Conservation (phyloP, 768 basidiomycete genomes). For the Tulasnella sp. region DNA sequence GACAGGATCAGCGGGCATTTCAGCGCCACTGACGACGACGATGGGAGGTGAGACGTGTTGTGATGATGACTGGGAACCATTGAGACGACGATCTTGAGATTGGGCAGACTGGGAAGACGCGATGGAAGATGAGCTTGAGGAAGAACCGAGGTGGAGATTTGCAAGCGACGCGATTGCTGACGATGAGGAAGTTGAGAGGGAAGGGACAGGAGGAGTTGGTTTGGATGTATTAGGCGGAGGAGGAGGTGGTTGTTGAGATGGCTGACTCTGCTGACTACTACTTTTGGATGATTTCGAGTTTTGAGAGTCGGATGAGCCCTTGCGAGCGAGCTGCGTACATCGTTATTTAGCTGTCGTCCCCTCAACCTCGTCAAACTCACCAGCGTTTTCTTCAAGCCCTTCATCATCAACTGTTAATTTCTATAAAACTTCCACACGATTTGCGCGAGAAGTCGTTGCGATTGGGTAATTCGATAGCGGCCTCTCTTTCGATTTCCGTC, state of each 20-base stretch:
- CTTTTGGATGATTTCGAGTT: constrained; percentile 22
- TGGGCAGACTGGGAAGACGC: not conserved
- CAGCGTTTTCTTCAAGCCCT: constrained; percentile 72
- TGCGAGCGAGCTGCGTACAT: not conserved
- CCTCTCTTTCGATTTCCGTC: no score
- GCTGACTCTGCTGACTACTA: constrained; percentile 26
- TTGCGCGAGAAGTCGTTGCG: no score
- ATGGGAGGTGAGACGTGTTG: constrained; percentile 68
- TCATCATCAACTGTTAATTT: constrained; percentile 44
- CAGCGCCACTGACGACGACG: constrained; percentile 54
- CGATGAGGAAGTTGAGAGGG: constrained; percentile 19
- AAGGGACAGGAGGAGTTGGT: constrained; percentile 36
- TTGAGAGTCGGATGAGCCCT: not conserved
- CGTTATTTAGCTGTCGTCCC: not conserved
- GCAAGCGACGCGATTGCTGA: constrained; percentile 27
- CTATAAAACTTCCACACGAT: no score
- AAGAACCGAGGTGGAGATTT: constrained; percentile 30
- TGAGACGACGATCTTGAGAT: not conserved
- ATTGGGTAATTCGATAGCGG: no score
- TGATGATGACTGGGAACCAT: constrained; percentile 1
- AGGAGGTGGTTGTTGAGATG: constrained; percentile 35
- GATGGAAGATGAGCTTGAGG: constrained; percentile 31
- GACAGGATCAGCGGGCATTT: constrained; percentile 45
- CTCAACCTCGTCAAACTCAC: constrained; percentile 30
- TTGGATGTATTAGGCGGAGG: constrained; percentile 54